These are phyloP conservation scores for Cytospora chrysosperma DNA, from an alignment of 2,329 filamentous ascomycete genomes.

Conservation along the genomic window DNA sequence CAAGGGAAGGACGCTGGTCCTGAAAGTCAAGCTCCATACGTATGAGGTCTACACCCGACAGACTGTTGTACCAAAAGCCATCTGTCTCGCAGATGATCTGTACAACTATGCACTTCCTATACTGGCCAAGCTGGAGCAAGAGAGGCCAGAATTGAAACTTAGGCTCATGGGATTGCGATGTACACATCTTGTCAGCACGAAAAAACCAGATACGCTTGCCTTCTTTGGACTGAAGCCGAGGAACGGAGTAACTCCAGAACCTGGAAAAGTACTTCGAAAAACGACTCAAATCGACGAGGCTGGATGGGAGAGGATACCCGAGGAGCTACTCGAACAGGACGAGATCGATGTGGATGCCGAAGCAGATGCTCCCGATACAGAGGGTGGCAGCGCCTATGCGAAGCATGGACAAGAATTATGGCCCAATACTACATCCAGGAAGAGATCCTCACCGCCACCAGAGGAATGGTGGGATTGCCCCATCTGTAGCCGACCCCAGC, in stretches of 20 bases:
- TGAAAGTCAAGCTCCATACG: slow-evolving; percentile 93
- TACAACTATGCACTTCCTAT: slow-evolving; percentile 82
- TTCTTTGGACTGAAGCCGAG: slow-evolving; percentile 70
- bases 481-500: slow-evolving; percentile 76
- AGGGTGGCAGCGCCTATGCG: slow-evolving; percentile 34
- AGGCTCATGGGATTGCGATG: slow-evolving; percentile 86
- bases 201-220: slow-evolving; percentile 70
- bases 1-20: slow-evolving; percentile 84
- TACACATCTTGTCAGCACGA: slow-evolving; percentile 82
- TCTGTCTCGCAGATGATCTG: slow-evolving; percentile 74
- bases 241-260: slow-evolving; percentile 19
- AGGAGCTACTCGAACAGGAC: slow-evolving; percentile 53
- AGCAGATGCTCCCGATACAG: slow-evolving; percentile 58
- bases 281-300: slow-evolving; percentile 33
- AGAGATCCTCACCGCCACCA: slow-evolving; percentile 32
- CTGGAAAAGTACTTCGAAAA: slow-evolving; percentile 20
- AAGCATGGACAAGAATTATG: slow-evolving; percentile 54
- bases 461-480: slow-evolving; percentile 79
- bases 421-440: slow-evolving; percentile 47
- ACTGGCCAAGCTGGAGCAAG: slow-evolving; percentile 78
- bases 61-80: slow-evolving; percentile 68
- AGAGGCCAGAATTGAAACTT: slow-evolving; percentile 75
- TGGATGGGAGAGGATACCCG: slow-evolving; percentile 67
- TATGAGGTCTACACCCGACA: slow-evolving; percentile 91
- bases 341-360: slow-evolving; percentile 33